Evolutionary conservation across 2,329 filamentous ascomycete genomes (phyloP).

Genomic region (Fusarium cyanostomum): DNA sequence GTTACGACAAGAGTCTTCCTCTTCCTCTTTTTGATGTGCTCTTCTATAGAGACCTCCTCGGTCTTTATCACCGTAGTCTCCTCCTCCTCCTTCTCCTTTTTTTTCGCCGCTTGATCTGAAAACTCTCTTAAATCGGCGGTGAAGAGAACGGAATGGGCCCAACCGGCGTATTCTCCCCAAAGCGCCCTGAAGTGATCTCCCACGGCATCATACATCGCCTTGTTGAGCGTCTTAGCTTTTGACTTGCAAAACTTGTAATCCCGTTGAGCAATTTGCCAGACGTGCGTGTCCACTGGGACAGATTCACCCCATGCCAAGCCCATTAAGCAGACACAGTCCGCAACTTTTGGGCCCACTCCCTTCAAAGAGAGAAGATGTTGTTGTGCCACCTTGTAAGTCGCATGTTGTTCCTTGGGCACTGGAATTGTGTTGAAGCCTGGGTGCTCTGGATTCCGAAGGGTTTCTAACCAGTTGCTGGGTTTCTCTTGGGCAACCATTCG

Average conservation of each 20-base stretch:
- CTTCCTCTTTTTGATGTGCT: conserved; percentile 37
- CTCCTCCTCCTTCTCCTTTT: conserved; percentile 26
- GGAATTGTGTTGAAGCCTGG: conserved; percentile 61
- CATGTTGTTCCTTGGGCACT: conserved; percentile 58
- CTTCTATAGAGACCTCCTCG: conserved; percentile 38
- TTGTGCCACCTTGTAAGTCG: conserved; percentile 82
- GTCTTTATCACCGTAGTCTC: conserved; percentile 22
- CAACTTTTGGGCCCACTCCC: conserved; percentile 95
- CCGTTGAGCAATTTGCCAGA: conserved; percentile 97
- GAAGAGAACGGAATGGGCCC: conserved; percentile 97
- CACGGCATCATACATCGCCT: conserved; percentile 87
- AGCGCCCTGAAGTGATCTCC: conserved; percentile 88
- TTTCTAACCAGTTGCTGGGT: conserved; percentile 78
- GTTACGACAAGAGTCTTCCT: conserved; percentile 36
- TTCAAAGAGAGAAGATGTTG: conserved; percentile 80
- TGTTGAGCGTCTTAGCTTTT: conserved; percentile 86
- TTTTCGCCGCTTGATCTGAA: conserved; percentile 66
- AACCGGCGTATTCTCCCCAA: conserved; percentile 94
- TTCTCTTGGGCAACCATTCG: conserved; percentile 73
- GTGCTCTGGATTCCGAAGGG: conserved; percentile 79
- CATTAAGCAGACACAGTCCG: conserved; percentile 97
- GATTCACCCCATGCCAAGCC: conserved; percentile 95
- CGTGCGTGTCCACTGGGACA: conserved; percentile 96
- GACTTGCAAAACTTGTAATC: conserved; percentile 94
- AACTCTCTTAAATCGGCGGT: conserved; percentile 91